These are phyloP conservation scores for Talaromyces sp. DNA, from an alignment of 2,329 filamentous ascomycete genomes.

Conservation along the genomic window DNA sequence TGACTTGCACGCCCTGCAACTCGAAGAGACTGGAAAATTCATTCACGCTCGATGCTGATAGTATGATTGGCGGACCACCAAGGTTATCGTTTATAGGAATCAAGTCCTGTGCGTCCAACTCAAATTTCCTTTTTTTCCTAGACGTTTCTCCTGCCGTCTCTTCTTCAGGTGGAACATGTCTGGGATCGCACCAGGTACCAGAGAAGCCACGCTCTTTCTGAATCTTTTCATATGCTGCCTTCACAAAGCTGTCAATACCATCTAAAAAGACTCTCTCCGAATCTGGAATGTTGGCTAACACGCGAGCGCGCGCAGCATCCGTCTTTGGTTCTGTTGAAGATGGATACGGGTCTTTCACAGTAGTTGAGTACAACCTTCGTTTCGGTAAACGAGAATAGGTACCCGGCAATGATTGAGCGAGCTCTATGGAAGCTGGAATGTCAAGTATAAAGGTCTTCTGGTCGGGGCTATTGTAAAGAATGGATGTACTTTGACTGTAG, in stretches of 20 bases:
- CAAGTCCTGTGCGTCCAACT: background rate
- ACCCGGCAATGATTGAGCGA: constrained; percentile 42
- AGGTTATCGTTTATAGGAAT: constrained; percentile 1
- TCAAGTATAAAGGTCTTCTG: constrained; percentile 50
- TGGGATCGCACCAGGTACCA: background rate
- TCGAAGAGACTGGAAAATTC: constrained; percentile 20
- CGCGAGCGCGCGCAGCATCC: constrained; percentile 35
- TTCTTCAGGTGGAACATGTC: background rate
- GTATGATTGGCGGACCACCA: constrained; percentile 25
- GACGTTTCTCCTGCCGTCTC: background rate
- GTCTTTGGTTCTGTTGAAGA: constrained; percentile 48
- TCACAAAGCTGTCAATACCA: constrained; percentile 25
- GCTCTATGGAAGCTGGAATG: constrained; percentile 53
- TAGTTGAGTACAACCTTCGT: constrained; percentile 41
- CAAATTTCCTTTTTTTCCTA: constrained; percentile 12
- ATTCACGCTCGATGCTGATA: constrained; percentile 27
- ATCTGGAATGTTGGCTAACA: constrained; percentile 31
- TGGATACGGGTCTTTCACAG: constrained; percentile 44
- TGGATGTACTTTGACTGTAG: constrained; percentile 13
- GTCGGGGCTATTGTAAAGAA: constrained; percentile 49
- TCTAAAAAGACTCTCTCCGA: constrained; percentile 24
- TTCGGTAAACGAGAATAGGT: background rate
- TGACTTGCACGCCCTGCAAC: constrained; percentile 20
- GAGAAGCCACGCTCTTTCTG: background rate
- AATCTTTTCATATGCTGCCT: constrained; percentile 34